Evolutionary conservation across 2,329 filamentous ascomycete species (phyloP).

Genomic region (Zelopaecilomyces penicillatus): DNA sequence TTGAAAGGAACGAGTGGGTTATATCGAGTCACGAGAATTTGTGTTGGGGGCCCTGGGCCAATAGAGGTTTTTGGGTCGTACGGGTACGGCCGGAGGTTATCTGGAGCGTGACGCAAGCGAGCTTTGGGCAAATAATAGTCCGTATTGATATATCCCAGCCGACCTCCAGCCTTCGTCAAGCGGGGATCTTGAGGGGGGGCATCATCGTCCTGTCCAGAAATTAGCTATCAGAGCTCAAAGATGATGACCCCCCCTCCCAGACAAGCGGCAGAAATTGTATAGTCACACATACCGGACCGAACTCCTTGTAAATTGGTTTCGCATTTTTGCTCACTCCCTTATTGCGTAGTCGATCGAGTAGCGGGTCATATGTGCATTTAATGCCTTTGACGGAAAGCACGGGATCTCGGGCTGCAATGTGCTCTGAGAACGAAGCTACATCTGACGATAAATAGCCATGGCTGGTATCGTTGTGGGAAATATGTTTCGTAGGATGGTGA

Average conservation of each 20-base stretch:
- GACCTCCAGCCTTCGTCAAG: slow-evolving; percentile 55
- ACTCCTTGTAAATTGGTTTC: slow-evolving; percentile 55
- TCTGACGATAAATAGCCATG: slow-evolving; percentile 26
- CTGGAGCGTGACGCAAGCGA: slow-evolving; percentile 63
- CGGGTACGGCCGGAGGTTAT: slow-evolving; percentile 70
- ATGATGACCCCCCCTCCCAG: slow-evolving; percentile 52
- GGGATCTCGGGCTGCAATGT: slow-evolving; percentile 50
- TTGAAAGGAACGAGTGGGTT: slow-evolving; percentile 79
- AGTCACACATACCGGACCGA: slow-evolving; percentile 56
- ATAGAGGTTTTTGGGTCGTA: slow-evolving; percentile 79
- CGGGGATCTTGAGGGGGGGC: slow-evolving; percentile 75
- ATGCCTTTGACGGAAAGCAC: slow-evolving; percentile 44
- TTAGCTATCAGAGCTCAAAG: slow-evolving; percentile 49
- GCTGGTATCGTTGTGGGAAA: slow-evolving; percentile 19
- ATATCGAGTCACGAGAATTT: slow-evolving; percentile 92
- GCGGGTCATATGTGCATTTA: slow-evolving; percentile 54
- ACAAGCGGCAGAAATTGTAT: slow-evolving; percentile 27
- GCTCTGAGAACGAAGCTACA: slow-evolving; percentile 27
- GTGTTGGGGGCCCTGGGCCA: slow-evolving; percentile 79
- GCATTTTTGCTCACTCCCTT: slow-evolving; percentile 46
- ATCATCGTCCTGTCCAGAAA: slow-evolving; percentile 66
- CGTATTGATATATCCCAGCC: slow-evolving; percentile 58
- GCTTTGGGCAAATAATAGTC: slow-evolving; percentile 64
- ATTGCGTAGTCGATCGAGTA: slow-evolving; percentile 41
- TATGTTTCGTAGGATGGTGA: slow-evolving; percentile 22